These are phyloP conservation scores for Chaetothyriales sp. DNA, from an alignment of 2,329 filamentous ascomycete species.

Conservation along the genomic window DNA sequence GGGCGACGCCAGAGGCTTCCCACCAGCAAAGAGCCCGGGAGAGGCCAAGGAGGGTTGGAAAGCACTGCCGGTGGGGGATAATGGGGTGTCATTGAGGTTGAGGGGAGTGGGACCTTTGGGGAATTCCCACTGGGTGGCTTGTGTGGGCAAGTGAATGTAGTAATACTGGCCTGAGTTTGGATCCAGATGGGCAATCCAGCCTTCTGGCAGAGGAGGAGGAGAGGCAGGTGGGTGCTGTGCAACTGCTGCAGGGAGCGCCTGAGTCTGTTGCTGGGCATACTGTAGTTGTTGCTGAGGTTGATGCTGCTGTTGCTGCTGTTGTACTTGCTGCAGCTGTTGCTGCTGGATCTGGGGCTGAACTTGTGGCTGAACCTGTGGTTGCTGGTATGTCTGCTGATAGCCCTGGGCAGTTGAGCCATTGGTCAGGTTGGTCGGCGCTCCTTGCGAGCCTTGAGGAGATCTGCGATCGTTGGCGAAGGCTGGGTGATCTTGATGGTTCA, in stretches of 20 bases:
- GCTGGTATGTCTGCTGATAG: neutral
- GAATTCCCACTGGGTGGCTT: constrained; percentile 97
- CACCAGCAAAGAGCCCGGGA: constrained; percentile 42
- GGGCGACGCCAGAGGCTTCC: constrained; percentile 59
- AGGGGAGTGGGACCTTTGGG: constrained; percentile 88
- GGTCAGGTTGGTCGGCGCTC: neutral
- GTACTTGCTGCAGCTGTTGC: constrained; percentile 5
- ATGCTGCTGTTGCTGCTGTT: neutral
- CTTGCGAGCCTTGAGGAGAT: neutral
- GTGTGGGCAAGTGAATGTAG: constrained; percentile 89
- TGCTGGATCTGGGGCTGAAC: constrained; percentile 2
- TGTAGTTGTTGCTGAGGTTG: constrained; percentile 6
- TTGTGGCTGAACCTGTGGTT: neutral
- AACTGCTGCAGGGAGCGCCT: constrained; percentile 15
- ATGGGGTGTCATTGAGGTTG: constrained; percentile 62
- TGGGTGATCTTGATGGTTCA: constrained; percentile 49
- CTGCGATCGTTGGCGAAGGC: constrained; percentile 78
- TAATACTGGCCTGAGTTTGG: constrained; percentile 96
- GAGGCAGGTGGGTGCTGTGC: constrained; percentile 52
- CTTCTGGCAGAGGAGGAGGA: constrained; percentile 85
- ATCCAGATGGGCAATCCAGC: constrained; percentile 95
- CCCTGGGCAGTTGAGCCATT: neutral
- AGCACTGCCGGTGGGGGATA: constrained; percentile 66
- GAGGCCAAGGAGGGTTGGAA: constrained; percentile 59
- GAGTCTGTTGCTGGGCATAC: neutral